A percentile compares a stretch with the other conserved stretches of the same genome.
Conservation (phyloP, 106 monocot species). For the Apostasia ramifera region DNA sequence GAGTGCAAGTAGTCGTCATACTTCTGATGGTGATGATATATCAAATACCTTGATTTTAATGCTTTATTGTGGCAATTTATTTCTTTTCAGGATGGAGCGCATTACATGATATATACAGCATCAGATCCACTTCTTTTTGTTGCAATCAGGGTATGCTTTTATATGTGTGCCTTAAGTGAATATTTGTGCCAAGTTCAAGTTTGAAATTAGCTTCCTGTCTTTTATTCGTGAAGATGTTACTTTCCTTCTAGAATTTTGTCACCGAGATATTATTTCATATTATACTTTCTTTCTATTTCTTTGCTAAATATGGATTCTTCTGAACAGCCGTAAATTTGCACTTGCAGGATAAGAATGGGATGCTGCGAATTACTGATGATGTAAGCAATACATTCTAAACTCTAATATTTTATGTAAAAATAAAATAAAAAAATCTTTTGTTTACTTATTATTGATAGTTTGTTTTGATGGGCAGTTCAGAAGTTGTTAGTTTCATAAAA, state of each 20-base stretch:
- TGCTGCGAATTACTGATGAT: slow-evolving; percentile 78
- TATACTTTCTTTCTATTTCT: neutral
- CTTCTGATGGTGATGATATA: neutral
- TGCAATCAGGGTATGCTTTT: slow-evolving; percentile 60
- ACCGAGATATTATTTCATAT: neutral
- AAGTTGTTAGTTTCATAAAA: too few relatives aligned
- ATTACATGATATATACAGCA: slow-evolving; percentile 98
- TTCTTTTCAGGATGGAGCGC: slow-evolving; percentile 67
- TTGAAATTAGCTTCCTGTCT: neutral
- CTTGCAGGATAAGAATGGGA: slow-evolving; percentile 77
- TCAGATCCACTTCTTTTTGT: slow-evolving; percentile 93
- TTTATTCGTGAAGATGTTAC: neutral
- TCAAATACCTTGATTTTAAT: neutral
- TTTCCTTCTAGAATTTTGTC: too few relatives aligned
- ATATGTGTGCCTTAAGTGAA: neutral
- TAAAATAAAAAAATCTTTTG: too few relatives aligned
- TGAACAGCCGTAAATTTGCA: slow-evolving; percentile 7
- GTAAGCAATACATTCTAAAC: slow-evolving; percentile 36
- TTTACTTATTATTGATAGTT: too few relatives aligned
- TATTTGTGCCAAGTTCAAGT: neutral
- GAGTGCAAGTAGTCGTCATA: too few relatives aligned
- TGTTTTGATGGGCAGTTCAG: too few relatives aligned
- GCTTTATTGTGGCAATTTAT: slow-evolving; percentile 4
- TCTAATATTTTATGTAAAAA: neutral
- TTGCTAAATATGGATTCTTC: neutral